Base-by-base conservation (phyloP, 2,329 filamentous ascomycete genomes). In the Triangularia setosa region DNA sequence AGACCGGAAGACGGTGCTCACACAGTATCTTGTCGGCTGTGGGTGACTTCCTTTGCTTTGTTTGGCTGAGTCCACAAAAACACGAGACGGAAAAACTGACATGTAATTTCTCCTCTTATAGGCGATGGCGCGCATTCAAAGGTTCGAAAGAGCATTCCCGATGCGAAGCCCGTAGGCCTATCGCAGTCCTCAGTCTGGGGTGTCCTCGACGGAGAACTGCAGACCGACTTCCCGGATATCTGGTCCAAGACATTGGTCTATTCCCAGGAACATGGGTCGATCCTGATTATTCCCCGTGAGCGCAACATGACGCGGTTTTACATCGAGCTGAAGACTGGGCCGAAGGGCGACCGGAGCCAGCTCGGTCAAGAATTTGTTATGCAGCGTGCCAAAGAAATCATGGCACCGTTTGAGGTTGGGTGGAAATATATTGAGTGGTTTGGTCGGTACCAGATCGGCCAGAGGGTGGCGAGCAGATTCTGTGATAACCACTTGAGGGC, bases 201-300 rank as follows among this genome's bases (percentile, higher is more conserved):
- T 62, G 89, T 92, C 2, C 77, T 92, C 2, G 89, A 92, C 73
- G 89, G 88, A 69, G 85, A 87, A 72, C 77, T 91, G 9, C 85
- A 89, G 53, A 91, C 89, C 7, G 83, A 91, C 72, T 91, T 92
- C 69, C 89, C 89, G 1, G 89, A 91, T 70, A 84, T 91, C 58
- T 91, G 88, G 88, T 89, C 86, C 74, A 91, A 91, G 76, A 87
- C 88, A 0, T 83, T 90, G 0, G 81, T 91, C 7, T 88, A 88
- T 68, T 88, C 86, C 2, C 85, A 90, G 66, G 81, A 85, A 64
- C 81, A 86, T 54, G 89, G 89, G 2, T 90, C 88, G 0, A 86
- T 91, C 55, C 80, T 92, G n/a, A 89, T 90, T 73, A 88, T 91
- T 61, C 90, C 90, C 4, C 84, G 89, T 44, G 89, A 92, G 74